phyloP scores from a whole-genome alignment of 2,329 filamentous ascomycete species.

The Saccharata proteae region DNA sequence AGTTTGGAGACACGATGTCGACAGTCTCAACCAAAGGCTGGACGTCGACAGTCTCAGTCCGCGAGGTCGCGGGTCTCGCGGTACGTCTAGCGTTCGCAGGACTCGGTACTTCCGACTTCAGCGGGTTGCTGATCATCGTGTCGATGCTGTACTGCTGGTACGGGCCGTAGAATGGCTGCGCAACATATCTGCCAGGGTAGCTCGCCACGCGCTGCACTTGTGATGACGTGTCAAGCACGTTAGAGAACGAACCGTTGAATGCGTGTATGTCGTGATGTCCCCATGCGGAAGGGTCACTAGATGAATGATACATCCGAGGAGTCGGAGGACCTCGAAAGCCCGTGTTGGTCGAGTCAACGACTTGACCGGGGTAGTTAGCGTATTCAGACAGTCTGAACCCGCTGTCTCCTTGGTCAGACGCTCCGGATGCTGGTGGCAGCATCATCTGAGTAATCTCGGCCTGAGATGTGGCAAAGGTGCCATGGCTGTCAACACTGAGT shows the following conservation, averaged over 20 bases:
- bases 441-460: constrained; percentile 23
- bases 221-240: no score
- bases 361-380: constrained; percentile 27
- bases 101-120: no score
- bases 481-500: constrained; percentile 23
- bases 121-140: constrained; percentile 8
- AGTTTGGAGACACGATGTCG: constrained; percentile 20
- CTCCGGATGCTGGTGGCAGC: constrained; percentile 17
- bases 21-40: constrained; percentile 15
- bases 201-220: constrained; percentile 3
- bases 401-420: constrained; percentile 20
- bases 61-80: no score
- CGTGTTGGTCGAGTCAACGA: constrained; percentile 14
- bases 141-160: constrained; percentile 7
- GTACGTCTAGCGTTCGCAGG: no score
- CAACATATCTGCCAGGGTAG: constrained; percentile 5
- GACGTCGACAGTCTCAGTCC: no score
- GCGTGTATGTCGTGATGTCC: no score
- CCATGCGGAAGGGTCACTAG: no score
- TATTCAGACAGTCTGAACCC: constrained; percentile 16
- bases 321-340: no score
- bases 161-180: constrained; percentile 4
- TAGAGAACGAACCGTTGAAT: no score
- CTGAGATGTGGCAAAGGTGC: constrained; percentile 18
- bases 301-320: no score